Base-by-base conservation (phyloP, 345 rosid genomes). In the Eucalyptus marginata region DNA sequence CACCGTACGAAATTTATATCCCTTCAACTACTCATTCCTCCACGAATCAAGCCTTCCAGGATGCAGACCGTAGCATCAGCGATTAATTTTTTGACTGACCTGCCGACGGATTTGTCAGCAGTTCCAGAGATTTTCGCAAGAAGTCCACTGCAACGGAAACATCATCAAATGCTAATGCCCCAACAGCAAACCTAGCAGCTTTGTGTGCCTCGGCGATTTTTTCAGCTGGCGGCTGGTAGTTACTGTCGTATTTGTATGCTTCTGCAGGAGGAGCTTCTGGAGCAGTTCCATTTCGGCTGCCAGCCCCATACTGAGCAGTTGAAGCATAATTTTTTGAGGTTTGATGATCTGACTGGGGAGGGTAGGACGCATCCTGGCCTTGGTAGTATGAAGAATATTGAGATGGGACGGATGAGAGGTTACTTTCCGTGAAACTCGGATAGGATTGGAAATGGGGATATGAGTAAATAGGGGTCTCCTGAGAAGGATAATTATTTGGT, bases 101-200 rank as follows among this genome's bases (percentile, higher is more conserved):
- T n/a, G 94, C 92, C 1, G 97, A 92, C 62, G 96, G 96, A 66
- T 94, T 95, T 25, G 97, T 96, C 88, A 96, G 96, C 94, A 96
- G 90, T 90, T 97, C 99, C 29, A 97, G 99, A 36, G 99, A 94
- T 88, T 97, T 96, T 92, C 33, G 93, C 52, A 97, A 92, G 94
- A 89, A 91, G 86, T 97, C 99, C 40, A 97, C 98, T 18, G 99
- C 99, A 88, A 96, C 90, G 13, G 97, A 93, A 87, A 98, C 95
- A 50, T 98, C 99, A 91, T 98, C 99, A 56, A 98, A 98, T 80
- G 99, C 99, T 91, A 98, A 91, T 80, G 99, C 98, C 87, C 98
- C 98, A 87, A 98, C 99, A 2, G 99, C 99, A 90, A 98, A 97
- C 92, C 98, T 94, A 6, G 99, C 99, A 90, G 99, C 98, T 91